phyloP scores from a whole-genome alignment of 768 basidiomycete genomes.

The Podaxis sp. region DNA sequence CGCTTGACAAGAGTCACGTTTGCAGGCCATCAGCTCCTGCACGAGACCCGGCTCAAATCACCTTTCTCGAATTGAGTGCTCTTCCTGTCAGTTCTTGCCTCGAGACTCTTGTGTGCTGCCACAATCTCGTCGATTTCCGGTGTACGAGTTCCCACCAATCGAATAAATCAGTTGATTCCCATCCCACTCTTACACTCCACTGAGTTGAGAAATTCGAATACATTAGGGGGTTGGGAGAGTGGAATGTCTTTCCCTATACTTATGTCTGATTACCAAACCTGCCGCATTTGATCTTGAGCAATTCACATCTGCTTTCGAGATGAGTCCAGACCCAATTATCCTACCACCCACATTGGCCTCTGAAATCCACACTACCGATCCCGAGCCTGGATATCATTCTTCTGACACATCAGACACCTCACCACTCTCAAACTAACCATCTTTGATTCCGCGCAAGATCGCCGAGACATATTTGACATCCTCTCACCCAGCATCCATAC shows the following conservation, averaged over 20 bases:
- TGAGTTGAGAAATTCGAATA: slow-evolving; percentile 11
- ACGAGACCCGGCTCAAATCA: slow-evolving; percentile 1
- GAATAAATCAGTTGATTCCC: background rate
- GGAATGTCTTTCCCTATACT: slow-evolving; percentile 7
- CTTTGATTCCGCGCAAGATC: background rate
- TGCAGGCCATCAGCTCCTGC: background rate
- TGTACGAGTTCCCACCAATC: background rate
- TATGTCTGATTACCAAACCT: slow-evolving; percentile 4
- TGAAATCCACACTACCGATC: background rate
- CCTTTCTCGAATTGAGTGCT: background rate
- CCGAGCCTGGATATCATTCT: background rate
- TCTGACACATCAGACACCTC: background rate
- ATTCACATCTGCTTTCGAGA: background rate
- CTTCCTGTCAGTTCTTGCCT: background rate
- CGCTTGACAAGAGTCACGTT: background rate
- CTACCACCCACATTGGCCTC: background rate
- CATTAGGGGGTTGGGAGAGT: background rate
- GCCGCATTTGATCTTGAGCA: background rate
- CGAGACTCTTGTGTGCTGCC: slow-evolving; percentile 1
- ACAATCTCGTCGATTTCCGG: background rate
- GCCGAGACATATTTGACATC: background rate
- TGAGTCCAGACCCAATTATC: background rate
- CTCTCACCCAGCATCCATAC: background rate
- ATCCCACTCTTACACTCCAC: background rate
- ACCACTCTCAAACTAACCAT: background rate